Percentiles rank a stretch among this genome's conserved stretches.
phyloP scores from a whole-genome alignment of 352 stramenopile species.

The Phytopythium mirpurense region DNA sequence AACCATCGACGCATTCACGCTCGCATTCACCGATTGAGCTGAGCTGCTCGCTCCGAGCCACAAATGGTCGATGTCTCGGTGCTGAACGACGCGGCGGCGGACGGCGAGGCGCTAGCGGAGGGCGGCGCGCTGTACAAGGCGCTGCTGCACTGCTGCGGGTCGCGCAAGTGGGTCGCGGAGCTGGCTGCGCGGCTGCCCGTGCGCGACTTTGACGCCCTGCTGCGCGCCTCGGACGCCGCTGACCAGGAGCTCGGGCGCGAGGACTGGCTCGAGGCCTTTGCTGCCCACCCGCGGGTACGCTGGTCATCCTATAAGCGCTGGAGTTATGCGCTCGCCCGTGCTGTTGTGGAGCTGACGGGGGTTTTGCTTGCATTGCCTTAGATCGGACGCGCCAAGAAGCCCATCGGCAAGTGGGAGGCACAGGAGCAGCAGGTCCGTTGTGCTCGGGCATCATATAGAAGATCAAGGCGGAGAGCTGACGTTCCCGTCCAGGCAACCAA shows the following conservation, averaged over 20 bases:
- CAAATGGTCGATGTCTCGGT: constrained; percentile 21
- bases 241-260: constrained; percentile 32
- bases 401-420: constrained; percentile 67
- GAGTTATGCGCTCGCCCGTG: too few species aligned
- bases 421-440: constrained; percentile 78
- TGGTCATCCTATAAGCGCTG: too few species aligned
- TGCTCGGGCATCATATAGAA: too few species aligned
- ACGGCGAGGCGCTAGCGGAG: constrained; percentile 11
- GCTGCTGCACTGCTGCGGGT: constrained; percentile 63
- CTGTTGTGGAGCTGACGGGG: neutral
- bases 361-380: neutral
- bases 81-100: constrained; percentile 36
- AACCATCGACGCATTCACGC: neutral
- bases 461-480: too few species aligned
- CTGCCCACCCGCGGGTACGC: constrained; percentile 49
- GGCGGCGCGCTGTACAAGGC: constrained; percentile 26
- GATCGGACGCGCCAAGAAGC: constrained; percentile 63
- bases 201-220: constrained; percentile 31
- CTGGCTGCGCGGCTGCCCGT: constrained; percentile 40
- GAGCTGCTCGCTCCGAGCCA: too few species aligned
- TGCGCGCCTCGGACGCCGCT: constrained; percentile 29
- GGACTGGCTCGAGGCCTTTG: constrained; percentile 73
- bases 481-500: constrained; percentile 36
- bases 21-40: constrained; percentile 3
- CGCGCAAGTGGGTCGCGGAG: constrained; percentile 35